Percentiles rank a stretch among this genome's conserved stretches.
phyloP scores from a whole-genome alignment of 2,329 filamentous ascomycete species.

The Teratosphaeria nubilosa region DNA sequence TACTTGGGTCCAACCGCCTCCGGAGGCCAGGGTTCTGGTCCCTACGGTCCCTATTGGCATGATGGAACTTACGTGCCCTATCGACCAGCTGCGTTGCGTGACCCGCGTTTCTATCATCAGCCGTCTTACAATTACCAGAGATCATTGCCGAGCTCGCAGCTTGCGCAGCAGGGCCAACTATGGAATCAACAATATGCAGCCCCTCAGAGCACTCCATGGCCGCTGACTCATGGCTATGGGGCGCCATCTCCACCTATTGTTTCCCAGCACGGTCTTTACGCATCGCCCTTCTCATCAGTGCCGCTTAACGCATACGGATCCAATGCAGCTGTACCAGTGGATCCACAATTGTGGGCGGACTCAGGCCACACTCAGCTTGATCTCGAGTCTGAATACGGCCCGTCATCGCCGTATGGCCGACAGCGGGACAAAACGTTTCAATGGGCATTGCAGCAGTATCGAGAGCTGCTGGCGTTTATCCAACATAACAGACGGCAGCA shows the following conservation, averaged over 20 bases:
- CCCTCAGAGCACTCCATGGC: not conserved
- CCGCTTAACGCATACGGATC: not conserved
- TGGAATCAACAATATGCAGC: slow-evolving; percentile 12
- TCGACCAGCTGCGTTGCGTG: slow-evolving; percentile 47
- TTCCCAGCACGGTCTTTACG: not conserved
- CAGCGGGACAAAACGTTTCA: slow-evolving; percentile 36
- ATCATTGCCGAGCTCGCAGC: slow-evolving; percentile 11
- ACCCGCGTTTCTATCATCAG: slow-evolving; percentile 36
- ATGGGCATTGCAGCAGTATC: slow-evolving; percentile 38
- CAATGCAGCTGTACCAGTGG: not conserved
- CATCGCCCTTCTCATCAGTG: not conserved
- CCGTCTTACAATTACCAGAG: slow-evolving; percentile 8
- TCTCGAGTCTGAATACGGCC: slow-evolving; percentile 27
- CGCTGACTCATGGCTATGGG: not conserved
- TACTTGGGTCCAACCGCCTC: slow-evolving; percentile 50
- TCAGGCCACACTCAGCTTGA: not conserved
- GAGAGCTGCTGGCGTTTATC: slow-evolving; percentile 39
- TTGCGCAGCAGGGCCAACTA: slow-evolving; percentile 9
- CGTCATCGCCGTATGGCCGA: slow-evolving; percentile 33
- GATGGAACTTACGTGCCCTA: slow-evolving; percentile 53
- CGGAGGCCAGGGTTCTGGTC: slow-evolving; percentile 44
- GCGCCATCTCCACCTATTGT: not conserved
- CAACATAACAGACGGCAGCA: slow-evolving; percentile 35
- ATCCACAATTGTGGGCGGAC: not conserved
- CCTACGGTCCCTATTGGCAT: slow-evolving; percentile 54